Base-by-base conservation (phyloP, 768 basidiomycete species). In the Tricholoma hemisulphureum region DNA sequence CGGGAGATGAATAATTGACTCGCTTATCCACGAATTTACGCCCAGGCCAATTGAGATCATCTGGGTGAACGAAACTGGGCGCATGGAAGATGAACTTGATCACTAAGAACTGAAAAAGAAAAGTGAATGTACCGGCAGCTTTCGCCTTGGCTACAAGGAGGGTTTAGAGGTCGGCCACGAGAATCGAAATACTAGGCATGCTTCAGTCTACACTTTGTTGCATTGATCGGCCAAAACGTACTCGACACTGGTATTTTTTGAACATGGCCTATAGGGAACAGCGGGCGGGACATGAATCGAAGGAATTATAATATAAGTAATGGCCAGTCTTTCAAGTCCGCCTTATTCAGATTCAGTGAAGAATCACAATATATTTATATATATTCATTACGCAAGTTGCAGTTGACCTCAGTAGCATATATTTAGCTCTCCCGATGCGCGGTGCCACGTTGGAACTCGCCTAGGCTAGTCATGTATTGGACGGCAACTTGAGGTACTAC, bases 41-140 rank as follows among this genome's bases (percentile, higher is more conserved):
- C 53, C 66, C 65, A 5, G 69, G 66, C 73, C 82, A 83, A 46
- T 78, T 73, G 29, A 71, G 58, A 64, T 84, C 83, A 46, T 64
- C 70, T 28, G 82, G 82, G 59, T 84, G 82, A 34, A 83, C 73
- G 60, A 81, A 84, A 26, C 83, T 73, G 46, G 46, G 16, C 26
- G 23, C n/a, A 29, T 18, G 26, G 37, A 43, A 9, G 39, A 41
- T 24, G 31, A 18, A 28, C 43, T 48, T 37, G 34, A 45, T 39
- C 4, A 20, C 51, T 18, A 29, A 31, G 18, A 20, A 7, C 11
- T 8, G 39, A 50, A 14, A 37, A 49, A 41, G n/a, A 23, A 5
- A 45, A n/a, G n/a, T n/a, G n/a, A n/a, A 23, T 77, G 54, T 61
- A 81, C 83, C 83, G 80, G 67, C 83, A 84, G 34, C 66, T 72